Evolutionary conservation across 1,284 basidiomycete genomes (phyloP), one percentile per base, ranked within the genome.

Genomic region (Ceratobasidium sp.): DNA sequence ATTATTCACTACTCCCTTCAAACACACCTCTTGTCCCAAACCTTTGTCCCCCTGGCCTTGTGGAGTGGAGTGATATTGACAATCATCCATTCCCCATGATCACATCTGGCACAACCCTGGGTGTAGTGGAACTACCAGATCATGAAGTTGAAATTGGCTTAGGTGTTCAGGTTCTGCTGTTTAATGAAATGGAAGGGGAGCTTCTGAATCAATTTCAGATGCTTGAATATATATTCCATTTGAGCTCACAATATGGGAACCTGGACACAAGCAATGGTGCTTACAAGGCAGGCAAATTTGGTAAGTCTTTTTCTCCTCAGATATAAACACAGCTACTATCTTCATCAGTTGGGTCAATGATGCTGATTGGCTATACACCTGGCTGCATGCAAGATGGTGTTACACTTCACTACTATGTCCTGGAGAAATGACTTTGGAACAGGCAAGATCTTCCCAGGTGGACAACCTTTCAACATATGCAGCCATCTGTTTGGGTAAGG

Each of bases 221-320:
- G 19, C 6, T 57, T 17, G 56, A 13, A 9, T 6, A 19, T 5
- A 19, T 57, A 25, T 57, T 57, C 29, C 56, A 57, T n/a, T n/a
- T 34, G 22, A 29, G 8, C 11, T 22, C 32, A 29, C 19, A 19
- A 29, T 57, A 29, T 57, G 56, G 56, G 25, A 57, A 19, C 19
- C n/a, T 29, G 11, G 22, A 13, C 6, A 57, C 6, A 25, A 25
- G n/a, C 19, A 57, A 57, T 57, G 56, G 8, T 29, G 56, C 56
- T 57, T 57, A 19, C 8, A 57, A 57, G 56, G 56, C 56, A 57
- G 56, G n/a, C n/a, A n/a, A n/a, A n/a, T n/a, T 9, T 34, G 56
- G 32, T 34, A 57, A 57, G 56, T 57, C 6, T 19, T 6, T 29
- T 9, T 57, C 32, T 34, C 8, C 56, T 57, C 19, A 22, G 8